Evolutionary conservation across 805 yeast genomes (phyloP), one percentile per base, ranked within the genome.

Genomic region (Nakazawaea peltata): DNA sequence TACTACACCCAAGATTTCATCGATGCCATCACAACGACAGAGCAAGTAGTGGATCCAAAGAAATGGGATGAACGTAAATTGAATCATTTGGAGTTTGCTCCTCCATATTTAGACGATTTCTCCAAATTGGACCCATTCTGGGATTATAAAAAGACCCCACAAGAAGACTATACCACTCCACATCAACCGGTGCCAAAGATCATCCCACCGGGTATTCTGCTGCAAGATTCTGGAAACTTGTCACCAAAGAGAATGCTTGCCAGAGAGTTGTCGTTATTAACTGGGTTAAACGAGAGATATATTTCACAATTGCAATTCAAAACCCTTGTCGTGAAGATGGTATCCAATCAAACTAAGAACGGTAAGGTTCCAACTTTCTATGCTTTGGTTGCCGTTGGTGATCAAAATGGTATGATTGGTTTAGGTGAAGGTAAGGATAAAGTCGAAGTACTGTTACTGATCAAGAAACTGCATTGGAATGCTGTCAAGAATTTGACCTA

Each of bases 401-500:
- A 92, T 59, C 72, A 78, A 37, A 82, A 84, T 44, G 98, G 98
- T 44, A 82, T 86, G 81, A 68, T 92, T 41, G 97, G 97, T 25
- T 65, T 88, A 32, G 98, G 97, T 33, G 94, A 87, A 57, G 98
- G 97, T 43, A 85, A 84, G 53, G 90, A 92, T 42, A 68, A 86
- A 46, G 78, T 74, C 37, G 85, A 81, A 41, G 72, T 81, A 62
- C 63, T 81, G 34, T 70, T 71, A 36, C 95, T 97, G 2, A 70
- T 80, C 23, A 63, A 72, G 27, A 83, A 85, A 54, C 95, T 97
- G 4, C 86, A 80, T 57, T 84, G 95, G 94, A 81, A 83, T 51
- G 97, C 97, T 1, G 81, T 88, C 36, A 84, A 86, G 58, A 85
- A 86, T 56, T 65, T 92, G 53, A 70, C 71, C 28, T 75, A 77